Percentiles rank a stretch among this genome's conserved stretches.
phyloP scores from a whole-genome alignment of 2,329 filamentous ascomycete species.

The Thielaviopsis punctulata region DNA sequence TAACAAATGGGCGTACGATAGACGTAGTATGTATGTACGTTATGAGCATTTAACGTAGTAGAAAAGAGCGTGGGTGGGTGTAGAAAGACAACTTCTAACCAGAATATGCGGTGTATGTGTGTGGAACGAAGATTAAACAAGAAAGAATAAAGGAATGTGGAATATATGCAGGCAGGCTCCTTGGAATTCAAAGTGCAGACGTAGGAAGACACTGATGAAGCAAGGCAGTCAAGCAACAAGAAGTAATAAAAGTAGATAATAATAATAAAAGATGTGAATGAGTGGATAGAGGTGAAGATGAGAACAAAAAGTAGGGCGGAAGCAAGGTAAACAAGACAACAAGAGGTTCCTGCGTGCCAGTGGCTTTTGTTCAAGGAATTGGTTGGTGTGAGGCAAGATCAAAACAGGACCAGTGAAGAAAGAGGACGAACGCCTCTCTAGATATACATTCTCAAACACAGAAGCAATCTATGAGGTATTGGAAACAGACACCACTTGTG shows the following conservation, averaged over 20 bases:
- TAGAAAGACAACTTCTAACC: not conserved
- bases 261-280: too few relatives aligned
- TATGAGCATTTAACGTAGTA: too few relatives aligned
- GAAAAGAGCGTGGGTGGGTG: not conserved
- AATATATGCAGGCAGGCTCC: not conserved
- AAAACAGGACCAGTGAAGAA: not conserved
- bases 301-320: not conserved
- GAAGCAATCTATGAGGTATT: constrained; percentile 10
- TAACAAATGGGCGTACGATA: too few relatives aligned
- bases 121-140: not conserved
- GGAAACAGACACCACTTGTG: constrained; percentile 12
- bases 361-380: constrained; percentile 5
- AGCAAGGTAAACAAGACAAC: not conserved
- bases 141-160: not conserved
- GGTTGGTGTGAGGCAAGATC: not conserved
- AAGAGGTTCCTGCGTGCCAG: constrained; percentile 6
- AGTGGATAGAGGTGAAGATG: not conserved
- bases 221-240: too few relatives aligned
- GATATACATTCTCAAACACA: constrained; percentile 2
- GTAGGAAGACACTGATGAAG: not conserved
- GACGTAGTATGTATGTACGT: not conserved
- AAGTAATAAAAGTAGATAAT: too few relatives aligned
- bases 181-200: not conserved
- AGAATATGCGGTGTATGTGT: not conserved
- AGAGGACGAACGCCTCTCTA: constrained; percentile 1